These are phyloP conservation scores for Coemansia sp. DNA, from an alignment of 192 early-diverging fungal species.

Conservation along the genomic window DNA sequence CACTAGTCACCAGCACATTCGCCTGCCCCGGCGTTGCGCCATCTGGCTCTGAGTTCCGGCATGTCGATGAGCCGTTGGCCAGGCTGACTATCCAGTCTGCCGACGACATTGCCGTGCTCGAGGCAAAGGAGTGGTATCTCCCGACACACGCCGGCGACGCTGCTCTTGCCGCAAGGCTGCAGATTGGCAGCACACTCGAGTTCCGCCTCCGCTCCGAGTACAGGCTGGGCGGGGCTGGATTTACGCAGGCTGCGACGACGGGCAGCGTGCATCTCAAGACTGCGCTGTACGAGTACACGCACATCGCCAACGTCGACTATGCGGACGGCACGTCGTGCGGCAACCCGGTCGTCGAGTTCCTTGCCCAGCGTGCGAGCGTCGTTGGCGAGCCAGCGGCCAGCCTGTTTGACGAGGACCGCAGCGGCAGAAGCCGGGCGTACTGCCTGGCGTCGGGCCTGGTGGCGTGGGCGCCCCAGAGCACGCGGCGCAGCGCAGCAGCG, in stretches of 20 bases:
- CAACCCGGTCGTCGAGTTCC: constrained; percentile 83
- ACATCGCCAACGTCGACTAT: constrained; percentile 77
- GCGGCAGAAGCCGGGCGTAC: constrained; percentile 7
- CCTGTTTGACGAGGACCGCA: constrained; percentile 72
- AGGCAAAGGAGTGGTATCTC: constrained; percentile 81
- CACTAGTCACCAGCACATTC: constrained; percentile 45
- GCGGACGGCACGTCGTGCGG: constrained; percentile 66
- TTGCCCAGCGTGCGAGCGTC: constrained; percentile 57
- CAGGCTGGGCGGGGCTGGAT: constrained; percentile 62
- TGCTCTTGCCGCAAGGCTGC: neutral
- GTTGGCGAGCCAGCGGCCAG: constrained; percentile 67
- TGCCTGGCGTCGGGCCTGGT: constrained; percentile 5
- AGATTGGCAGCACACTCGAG: constrained; percentile 64
- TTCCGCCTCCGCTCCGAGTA: constrained; percentile 79
- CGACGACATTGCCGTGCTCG: constrained; percentile 85
- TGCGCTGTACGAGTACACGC: constrained; percentile 65
- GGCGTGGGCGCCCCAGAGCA: constrained; percentile 49
- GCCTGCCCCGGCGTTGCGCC: constrained; percentile 7
- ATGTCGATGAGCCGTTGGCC: constrained; percentile 71
- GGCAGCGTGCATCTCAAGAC: constrained; percentile 66
- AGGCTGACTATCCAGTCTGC: constrained; percentile 56
- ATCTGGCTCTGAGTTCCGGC: constrained; percentile 77
- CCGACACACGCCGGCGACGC: constrained; percentile 4
- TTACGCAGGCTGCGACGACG: constrained; percentile 67
- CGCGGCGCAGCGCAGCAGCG: constrained; percentile 78